Percentiles rank a stretch among this genome's conserved stretches.
Evolutionary conservation across 2,329 filamentous ascomycete genomes (phyloP).

Genomic region (Colletotrichum horii): DNA sequence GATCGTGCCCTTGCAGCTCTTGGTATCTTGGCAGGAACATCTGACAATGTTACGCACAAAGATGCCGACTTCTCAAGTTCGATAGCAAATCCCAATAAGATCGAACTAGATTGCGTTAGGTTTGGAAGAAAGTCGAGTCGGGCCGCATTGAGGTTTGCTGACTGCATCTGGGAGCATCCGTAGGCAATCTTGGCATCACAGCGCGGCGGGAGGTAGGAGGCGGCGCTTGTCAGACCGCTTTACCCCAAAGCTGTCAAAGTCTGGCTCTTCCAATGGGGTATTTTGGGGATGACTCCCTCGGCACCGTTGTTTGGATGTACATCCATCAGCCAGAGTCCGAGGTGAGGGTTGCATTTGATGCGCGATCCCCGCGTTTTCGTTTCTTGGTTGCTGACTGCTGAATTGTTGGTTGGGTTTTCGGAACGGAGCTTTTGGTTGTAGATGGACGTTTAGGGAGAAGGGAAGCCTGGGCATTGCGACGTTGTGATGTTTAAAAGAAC

Average conservation of each 20-base stretch:
- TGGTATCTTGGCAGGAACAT: constrained; percentile 1
- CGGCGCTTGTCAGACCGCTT: neutral
- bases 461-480: neutral
- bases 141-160: neutral
- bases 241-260: neutral
- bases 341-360: neutral
- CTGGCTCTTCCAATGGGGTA: neutral
- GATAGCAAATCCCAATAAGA: neutral
- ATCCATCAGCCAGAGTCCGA: neutral
- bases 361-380: neutral
- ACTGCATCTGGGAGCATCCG: neutral
- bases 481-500: neutral
- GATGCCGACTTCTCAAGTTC: neutral
- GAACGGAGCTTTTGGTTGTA: neutral
- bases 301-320: neutral
- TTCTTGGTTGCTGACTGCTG: neutral
- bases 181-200: neutral
- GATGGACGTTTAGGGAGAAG: neutral
- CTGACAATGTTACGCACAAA: neutral
- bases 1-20: neutral
- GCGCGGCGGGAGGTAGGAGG: neutral
- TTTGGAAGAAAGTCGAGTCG: neutral
- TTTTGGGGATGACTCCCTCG: neutral
- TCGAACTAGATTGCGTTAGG: neutral
- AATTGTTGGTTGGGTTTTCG: neutral